Evolutionary conservation across 1,284 basidiomycete genomes (phyloP).

Genomic region (Gomphus sp.): DNA sequence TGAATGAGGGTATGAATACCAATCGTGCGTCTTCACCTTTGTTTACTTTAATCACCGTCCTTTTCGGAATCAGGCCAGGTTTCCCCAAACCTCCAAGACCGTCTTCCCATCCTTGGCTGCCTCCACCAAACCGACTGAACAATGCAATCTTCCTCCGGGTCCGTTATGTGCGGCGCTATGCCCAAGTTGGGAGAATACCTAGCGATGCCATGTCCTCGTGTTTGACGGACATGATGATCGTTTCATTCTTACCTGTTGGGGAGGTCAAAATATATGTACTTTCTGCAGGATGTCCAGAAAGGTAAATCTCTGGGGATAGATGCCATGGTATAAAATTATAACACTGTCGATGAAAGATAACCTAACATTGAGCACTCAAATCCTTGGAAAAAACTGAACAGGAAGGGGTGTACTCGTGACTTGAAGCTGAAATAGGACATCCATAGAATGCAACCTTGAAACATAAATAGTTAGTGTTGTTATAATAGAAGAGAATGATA

Average conservation of each 20-base stretch:
- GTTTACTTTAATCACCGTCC: conserved; percentile 58
- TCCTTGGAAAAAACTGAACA: conserved; percentile 54
- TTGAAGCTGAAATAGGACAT: conserved; percentile 67
- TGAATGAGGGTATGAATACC: conserved; percentile 33
- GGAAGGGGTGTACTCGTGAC: conserved; percentile 40
- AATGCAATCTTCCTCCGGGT: conserved; percentile 54
- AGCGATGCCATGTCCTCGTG: conserved; percentile 58
- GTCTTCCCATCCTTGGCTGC: conserved; percentile 54
- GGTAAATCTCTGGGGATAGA: conserved; percentile 56
- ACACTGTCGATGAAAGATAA: conserved; percentile 56
- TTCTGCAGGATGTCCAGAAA: conserved; percentile 55
- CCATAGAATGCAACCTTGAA: conserved; percentile 69
- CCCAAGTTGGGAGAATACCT: conserved; percentile 57
- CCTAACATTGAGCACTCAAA: conserved; percentile 75
- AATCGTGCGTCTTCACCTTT: conserved; percentile 69
- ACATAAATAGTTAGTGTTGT: conserved; percentile 7
- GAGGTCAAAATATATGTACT: conserved; percentile 51
- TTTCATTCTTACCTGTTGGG: conserved; percentile 51
- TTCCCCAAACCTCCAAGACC: conserved; percentile 61
- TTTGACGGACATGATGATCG: conserved; percentile 78
- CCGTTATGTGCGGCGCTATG: conserved; percentile 49
- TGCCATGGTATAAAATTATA: conserved; percentile 74
- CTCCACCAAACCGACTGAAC: conserved; percentile 73
- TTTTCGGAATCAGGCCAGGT: conserved; percentile 72
- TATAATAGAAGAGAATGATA: too few relatives aligned